Evolutionary conservation across 768 basidiomycete species (phyloP), one percentile per base, ranked within the genome.

Genomic region (Russula sp.): DNA sequence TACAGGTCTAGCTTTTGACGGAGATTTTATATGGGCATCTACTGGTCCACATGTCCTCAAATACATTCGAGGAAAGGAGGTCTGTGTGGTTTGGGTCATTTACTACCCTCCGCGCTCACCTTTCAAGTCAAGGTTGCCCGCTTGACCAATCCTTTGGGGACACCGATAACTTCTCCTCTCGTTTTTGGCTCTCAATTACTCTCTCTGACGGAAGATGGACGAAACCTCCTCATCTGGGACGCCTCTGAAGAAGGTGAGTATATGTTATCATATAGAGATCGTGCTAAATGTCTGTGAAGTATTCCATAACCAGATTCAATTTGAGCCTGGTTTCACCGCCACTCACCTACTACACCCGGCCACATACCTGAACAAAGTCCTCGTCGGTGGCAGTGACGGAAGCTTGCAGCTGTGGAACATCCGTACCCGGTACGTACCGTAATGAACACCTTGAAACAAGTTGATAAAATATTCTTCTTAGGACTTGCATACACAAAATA

Each of bases 311-410:
- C 84, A 84, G 3, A 83, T 98, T 54, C 80, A 85, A 49, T 96
- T 99, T 70, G 90, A 94, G 55, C 71, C 83, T 8, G 85, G 83
- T 22, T 98, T 98, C 74, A 88, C 87, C 1, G 95, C 95, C n/a
- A 89, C 85, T 5, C 81, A 80, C 30, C 78, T 97, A 49, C 80
- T 97, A 6, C 97, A 99, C 73, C 97, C 97, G 2, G 88, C 94
- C 1, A 98, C 97, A 14, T 98, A 98, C 75, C 75, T 99, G 57
- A 98, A 99, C 79, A 99, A 99, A 77, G 80, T 98, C 0, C 79
- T 98, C 1, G 83, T 98, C 13, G 85, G 88, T 3, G 91, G 92
- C 70, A 82, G 78, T 61, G 82, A 94, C 73, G 97, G 97, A 4
- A 78, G 76, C 49, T 76, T 98, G 70, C 91, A 97, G 65, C 76